These are phyloP conservation scores for Crithidia bombi DNA, from an alignment of 208 protist genomes.

Conservation along the genomic window DNA sequence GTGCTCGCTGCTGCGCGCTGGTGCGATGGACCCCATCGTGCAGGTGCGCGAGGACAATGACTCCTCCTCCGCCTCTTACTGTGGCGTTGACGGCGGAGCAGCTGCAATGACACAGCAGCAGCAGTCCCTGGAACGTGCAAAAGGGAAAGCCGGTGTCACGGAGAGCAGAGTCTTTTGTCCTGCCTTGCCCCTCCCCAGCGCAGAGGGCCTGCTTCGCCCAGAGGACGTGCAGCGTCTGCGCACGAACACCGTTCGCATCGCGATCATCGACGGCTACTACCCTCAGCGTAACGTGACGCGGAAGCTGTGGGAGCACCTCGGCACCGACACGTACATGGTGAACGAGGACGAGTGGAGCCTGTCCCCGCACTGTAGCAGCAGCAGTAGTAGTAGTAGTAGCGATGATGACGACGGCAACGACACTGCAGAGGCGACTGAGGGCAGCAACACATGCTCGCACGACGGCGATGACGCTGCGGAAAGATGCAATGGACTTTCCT, in stretches of 20 bases:
- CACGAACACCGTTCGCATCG: constrained; percentile 30
- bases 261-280: constrained; percentile 44
- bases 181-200: constrained; percentile 18
- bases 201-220: constrained; percentile 2
- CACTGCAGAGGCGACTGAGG: background rate
- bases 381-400: background rate
- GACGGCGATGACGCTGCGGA: too few species aligned
- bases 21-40: constrained; percentile 20
- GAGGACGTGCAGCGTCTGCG: constrained; percentile 22
- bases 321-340: constrained; percentile 14
- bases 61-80: too few species aligned
- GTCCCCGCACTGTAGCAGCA: background rate
- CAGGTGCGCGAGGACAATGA: constrained; percentile 14
- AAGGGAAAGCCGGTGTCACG: too few species aligned
- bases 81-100: too few species aligned
- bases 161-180: background rate
- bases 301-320: constrained; percentile 6
- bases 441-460: too few species aligned
- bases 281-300: constrained; percentile 26
- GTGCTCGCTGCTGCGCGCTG: constrained; percentile 26
- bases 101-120: too few species aligned
- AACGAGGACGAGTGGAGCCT: constrained; percentile 12
- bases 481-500: too few species aligned
- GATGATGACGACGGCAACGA: background rate
- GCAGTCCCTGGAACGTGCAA: background rate